Percentiles rank a stretch among this genome's conserved stretches.
Evolutionary conservation across 1,139 yeast genomes (phyloP).

Genomic region (Geotrichum citri-aurantii): DNA sequence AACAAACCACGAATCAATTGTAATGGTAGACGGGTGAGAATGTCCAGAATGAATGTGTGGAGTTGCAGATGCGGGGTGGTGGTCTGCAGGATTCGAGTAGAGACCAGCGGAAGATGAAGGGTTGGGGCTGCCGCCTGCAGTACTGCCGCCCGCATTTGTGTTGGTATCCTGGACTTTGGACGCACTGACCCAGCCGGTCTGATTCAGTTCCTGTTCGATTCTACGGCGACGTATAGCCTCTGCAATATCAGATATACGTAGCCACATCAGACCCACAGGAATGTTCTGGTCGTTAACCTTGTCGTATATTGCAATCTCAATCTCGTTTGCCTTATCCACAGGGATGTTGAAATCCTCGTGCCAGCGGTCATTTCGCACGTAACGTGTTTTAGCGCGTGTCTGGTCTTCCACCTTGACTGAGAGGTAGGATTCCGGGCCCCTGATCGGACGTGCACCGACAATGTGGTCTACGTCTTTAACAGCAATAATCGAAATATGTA

Average conservation of each 20-base stretch:
- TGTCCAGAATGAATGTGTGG: not conserved
- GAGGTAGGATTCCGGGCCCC: slow-evolving; percentile 74
- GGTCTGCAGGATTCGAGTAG: not conserved
- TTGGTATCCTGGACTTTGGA: slow-evolving; percentile 36
- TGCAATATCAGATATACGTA: slow-evolving; percentile 79
- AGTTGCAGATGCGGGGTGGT: not conserved
- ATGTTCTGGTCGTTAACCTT: slow-evolving; percentile 57
- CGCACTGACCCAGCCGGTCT: slow-evolving; percentile 87
- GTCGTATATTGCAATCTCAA: slow-evolving; percentile 83
- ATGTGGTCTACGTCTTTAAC: slow-evolving; percentile 90
- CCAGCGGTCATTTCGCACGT: slow-evolving; percentile 77
- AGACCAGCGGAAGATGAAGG: not conserved
- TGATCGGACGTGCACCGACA: slow-evolving; percentile 70
- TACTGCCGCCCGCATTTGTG: slow-evolving; percentile 8
- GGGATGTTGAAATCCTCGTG: slow-evolving; percentile 73
- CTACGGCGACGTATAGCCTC: slow-evolving; percentile 91
- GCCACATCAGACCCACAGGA: slow-evolving; percentile 95
- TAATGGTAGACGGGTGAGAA: slow-evolving; percentile 17
- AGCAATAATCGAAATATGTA: slow-evolving; percentile 64
- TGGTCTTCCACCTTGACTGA: slow-evolving; percentile 82
- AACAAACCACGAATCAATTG: slow-evolving; percentile 77
- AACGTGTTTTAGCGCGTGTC: slow-evolving; percentile 67
- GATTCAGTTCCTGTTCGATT: slow-evolving; percentile 66
- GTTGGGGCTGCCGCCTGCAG: not conserved
- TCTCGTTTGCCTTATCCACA: slow-evolving; percentile 86